These are phyloP conservation scores for Dactylonectria estremocensis DNA, from an alignment of 2,329 filamentous ascomycete genomes.

Conservation along the genomic window DNA sequence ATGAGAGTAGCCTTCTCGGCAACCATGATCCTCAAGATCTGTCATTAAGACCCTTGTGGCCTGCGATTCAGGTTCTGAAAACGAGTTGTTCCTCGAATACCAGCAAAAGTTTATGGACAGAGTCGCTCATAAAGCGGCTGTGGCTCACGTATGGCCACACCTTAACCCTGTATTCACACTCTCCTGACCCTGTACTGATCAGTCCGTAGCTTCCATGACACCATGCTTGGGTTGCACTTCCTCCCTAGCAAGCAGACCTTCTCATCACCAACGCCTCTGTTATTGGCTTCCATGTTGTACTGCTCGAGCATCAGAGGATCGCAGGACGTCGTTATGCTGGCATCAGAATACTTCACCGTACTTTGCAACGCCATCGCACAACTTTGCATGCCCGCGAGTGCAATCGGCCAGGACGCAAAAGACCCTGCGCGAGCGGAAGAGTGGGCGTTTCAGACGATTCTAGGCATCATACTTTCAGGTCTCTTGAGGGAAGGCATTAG, in stretches of 20 bases:
- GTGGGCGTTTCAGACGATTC: slow-evolving; percentile 59
- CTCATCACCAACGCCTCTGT: slow-evolving; percentile 58
- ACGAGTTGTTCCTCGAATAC: slow-evolving; percentile 6
- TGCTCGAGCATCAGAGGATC: slow-evolving; percentile 56
- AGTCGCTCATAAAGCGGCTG: slow-evolving; percentile 10
- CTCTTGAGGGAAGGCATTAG: slow-evolving; percentile 58
- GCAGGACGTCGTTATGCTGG: slow-evolving; percentile 52
- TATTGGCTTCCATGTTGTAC: slow-evolving; percentile 61
- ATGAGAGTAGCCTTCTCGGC: not conserved
- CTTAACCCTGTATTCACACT: not conserved
- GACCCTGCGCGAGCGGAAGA: slow-evolving; percentile 50
- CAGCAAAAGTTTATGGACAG: slow-evolving; percentile 5
- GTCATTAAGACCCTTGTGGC: slow-evolving; percentile 9
- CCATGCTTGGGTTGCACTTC: slow-evolving; percentile 62
- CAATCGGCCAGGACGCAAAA: slow-evolving; percentile 44
- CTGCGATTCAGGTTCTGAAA: slow-evolving; percentile 3
- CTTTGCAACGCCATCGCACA: slow-evolving; percentile 58
- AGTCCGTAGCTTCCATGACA: slow-evolving; percentile 57
- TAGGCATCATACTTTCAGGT: slow-evolving; percentile 59
- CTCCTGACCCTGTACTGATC: not conserved
- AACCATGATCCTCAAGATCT: not conserved
- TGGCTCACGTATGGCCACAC: slow-evolving; percentile 8
- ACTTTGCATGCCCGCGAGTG: slow-evolving; percentile 54
- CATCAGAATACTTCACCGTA: slow-evolving; percentile 57
- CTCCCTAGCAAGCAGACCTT: slow-evolving; percentile 60